Evolutionary conservation across 2,329 filamentous ascomycete genomes (phyloP).

Genomic region (Emericellopsis cladophorae): DNA sequence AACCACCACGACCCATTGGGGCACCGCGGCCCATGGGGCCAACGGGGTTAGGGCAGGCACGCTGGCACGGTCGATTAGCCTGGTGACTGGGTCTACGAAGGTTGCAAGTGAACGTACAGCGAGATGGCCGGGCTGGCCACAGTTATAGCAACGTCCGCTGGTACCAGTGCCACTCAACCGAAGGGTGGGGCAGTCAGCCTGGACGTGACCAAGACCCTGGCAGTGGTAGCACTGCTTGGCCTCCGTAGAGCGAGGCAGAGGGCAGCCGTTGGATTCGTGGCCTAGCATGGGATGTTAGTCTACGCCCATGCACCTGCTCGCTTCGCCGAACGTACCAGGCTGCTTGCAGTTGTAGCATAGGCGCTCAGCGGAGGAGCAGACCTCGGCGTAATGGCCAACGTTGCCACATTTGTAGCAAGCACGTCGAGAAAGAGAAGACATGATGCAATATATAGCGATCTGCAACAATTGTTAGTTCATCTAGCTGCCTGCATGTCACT

Average conservation of each 20-base stretch:
- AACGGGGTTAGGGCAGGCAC: conserved; percentile 71
- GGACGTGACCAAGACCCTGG: conserved; percentile 94
- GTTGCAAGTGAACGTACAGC: conserved; percentile 45
- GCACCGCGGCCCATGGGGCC: conserved; percentile 51
- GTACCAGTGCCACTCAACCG: conserved; percentile 74
- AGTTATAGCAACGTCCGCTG: conserved; percentile 91
- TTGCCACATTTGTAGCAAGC: conserved; percentile 79
- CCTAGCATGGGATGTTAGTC: conserved; percentile 25
- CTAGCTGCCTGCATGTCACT: neutral
- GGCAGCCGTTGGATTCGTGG: conserved; percentile 97
- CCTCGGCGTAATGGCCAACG: conserved; percentile 72
- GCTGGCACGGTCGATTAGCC: conserved; percentile 27
- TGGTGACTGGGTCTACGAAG: neutral
- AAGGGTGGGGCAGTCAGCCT: conserved; percentile 96
- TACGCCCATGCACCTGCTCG: too few species aligned
- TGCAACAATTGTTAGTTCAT: neutral
- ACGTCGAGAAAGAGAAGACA: conserved; percentile 72
- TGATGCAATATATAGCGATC: conserved; percentile 23
- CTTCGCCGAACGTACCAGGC: conserved; percentile 38
- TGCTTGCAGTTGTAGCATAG: conserved; percentile 99
- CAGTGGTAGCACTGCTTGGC: conserved; percentile 99
- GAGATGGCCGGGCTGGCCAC: conserved; percentile 83
- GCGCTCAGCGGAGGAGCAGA: conserved; percentile 94
- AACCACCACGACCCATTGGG: conserved; percentile 60
- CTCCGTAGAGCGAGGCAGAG: conserved; percentile 90